Evolutionary conservation across 345 rosid species (phyloP).

Genomic region (Gossypium rotundifolium): DNA sequence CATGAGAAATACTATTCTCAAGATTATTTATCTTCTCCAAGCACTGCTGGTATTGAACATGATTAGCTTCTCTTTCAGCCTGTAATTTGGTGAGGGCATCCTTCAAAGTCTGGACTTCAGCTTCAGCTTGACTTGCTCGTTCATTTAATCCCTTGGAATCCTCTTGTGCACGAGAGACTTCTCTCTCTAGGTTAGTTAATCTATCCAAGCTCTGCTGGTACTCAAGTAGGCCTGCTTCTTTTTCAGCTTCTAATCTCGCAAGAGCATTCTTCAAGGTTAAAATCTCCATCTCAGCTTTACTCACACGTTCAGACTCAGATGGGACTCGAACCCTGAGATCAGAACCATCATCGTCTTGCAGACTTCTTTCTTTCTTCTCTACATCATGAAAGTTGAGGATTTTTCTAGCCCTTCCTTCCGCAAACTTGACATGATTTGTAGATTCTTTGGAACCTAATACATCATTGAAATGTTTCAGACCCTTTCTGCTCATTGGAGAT

Average conservation of each 20-base stretch:
- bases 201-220: slow-evolving; percentile 71
- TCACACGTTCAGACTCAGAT: slow-evolving; percentile 53
- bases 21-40: slow-evolving; percentile 57
- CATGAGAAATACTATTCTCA: slow-evolving; percentile 45
- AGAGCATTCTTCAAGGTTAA: slow-evolving; percentile 65
- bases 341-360: slow-evolving; percentile 16
- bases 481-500: slow-evolving; percentile 40
- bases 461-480: slow-evolving; percentile 50
- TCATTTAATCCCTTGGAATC: slow-evolving; percentile 54
- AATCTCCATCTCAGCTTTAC: slow-evolving; percentile 74
- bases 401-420: slow-evolving; percentile 62
- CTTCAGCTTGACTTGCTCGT: slow-evolving; percentile 70
- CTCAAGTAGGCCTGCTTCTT: slow-evolving; percentile 66
- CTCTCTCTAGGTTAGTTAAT: slow-evolving; percentile 61
- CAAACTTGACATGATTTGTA: slow-evolving; percentile 19
- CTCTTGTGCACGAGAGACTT: slow-evolving; percentile 62
- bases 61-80: slow-evolving; percentile 53
- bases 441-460: slow-evolving; percentile 37
- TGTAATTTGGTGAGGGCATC: slow-evolving; percentile 54
- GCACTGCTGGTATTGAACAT: slow-evolving; percentile 69
- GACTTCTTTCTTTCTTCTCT: slow-evolving; percentile 38
- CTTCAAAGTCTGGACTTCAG: slow-evolving; percentile 63
- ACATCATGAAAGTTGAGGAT: slow-evolving; percentile 63
- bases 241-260: slow-evolving; percentile 80
- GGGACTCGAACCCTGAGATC: slow-evolving; percentile 38